Percentiles rank a stretch among this genome's conserved stretches.
Evolutionary conservation across 176 grass and related monocot genomes (phyloP).

Genomic region (Oryza officinalis): DNA sequence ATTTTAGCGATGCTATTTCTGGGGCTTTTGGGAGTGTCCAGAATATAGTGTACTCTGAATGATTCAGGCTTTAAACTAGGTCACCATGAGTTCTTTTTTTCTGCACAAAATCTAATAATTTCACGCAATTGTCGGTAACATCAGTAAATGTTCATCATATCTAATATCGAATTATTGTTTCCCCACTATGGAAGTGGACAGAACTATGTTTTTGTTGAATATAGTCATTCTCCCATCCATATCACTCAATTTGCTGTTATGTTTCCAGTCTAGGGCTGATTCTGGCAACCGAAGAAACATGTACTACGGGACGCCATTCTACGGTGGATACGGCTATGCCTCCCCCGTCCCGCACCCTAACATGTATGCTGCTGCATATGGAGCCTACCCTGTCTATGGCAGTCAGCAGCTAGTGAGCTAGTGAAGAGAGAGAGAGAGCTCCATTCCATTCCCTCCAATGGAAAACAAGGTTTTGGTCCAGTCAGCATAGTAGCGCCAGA

Average conservation of each 20-base stretch:
- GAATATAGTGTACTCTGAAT: background rate
- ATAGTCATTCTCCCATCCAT: background rate
- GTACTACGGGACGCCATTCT: slow-evolving; percentile 66
- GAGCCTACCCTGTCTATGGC: slow-evolving; percentile 58
- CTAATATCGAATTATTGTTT: background rate
- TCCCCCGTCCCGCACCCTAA: slow-evolving; percentile 52
- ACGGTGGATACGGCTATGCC: slow-evolving; percentile 58
- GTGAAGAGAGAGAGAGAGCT: slow-evolving; percentile 13
- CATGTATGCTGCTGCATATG: slow-evolving; percentile 61
- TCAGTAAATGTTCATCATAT: background rate
- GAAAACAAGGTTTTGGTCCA: slow-evolving; percentile 61
- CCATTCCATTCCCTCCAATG: slow-evolving; percentile 30
- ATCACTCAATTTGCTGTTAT: background rate
- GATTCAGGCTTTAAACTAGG: background rate
- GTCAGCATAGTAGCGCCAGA: slow-evolving; percentile 47
- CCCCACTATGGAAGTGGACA: background rate
- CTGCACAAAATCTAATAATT: background rate
- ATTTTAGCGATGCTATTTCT: background rate
- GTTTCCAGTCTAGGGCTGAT: slow-evolving; percentile 61
- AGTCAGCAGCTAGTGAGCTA: slow-evolving; percentile 80
- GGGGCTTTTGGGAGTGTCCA: background rate
- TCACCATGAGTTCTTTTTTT: background rate
- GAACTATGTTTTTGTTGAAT: background rate
- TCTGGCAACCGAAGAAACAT: slow-evolving; percentile 53
- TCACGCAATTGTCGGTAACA: background rate